These are phyloP conservation scores for Mortierella sp. DNA, from an alignment of 371 early-diverging fungal species.

Conservation along the genomic window DNA sequence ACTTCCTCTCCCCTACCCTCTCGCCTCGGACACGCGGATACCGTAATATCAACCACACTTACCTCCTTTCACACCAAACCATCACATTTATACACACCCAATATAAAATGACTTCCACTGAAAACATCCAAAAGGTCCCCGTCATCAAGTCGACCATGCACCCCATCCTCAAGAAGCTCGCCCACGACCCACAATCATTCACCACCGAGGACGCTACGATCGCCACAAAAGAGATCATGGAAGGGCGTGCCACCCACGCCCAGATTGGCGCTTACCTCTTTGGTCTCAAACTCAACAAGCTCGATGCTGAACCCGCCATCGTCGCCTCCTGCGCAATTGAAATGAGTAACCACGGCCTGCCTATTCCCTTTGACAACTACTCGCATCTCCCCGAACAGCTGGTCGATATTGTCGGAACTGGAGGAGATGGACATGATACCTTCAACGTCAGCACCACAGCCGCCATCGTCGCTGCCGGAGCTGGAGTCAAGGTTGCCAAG, in stretches of 20 bases:
- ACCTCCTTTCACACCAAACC: background rate
- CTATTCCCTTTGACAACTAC: conserved; percentile 64
- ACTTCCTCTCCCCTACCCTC: background rate
- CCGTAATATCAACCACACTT: background rate
- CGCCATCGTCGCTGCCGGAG: conserved; percentile 93
- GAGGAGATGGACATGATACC: conserved; percentile 98
- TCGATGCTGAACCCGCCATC: conserved; percentile 83
- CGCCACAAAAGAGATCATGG: conserved; percentile 84
- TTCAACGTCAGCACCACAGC: conserved; percentile 97
- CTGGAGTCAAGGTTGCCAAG: conserved; percentile 94
- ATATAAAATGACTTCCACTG: conserved; percentile 12
- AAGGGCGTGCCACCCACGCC: conserved; percentile 77
- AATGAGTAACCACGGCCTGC: conserved; percentile 73
- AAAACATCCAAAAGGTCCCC: conserved; percentile 36
- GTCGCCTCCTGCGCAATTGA: conserved; percentile 84
- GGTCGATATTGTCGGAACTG: conserved; percentile 97
- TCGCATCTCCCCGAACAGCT: conserved; percentile 64
- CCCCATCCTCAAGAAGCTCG: conserved; percentile 72
- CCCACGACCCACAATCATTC: conserved; percentile 74
- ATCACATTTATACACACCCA: background rate
- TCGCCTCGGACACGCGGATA: background rate
- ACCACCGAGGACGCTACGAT: conserved; percentile 73
- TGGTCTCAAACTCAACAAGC: conserved; percentile 76
- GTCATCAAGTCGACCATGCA: conserved; percentile 59
- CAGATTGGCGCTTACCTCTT: conserved; percentile 92